Base-by-base conservation (phyloP, 2,329 filamentous ascomycete species). In the Fusarium ambrosium region DNA sequence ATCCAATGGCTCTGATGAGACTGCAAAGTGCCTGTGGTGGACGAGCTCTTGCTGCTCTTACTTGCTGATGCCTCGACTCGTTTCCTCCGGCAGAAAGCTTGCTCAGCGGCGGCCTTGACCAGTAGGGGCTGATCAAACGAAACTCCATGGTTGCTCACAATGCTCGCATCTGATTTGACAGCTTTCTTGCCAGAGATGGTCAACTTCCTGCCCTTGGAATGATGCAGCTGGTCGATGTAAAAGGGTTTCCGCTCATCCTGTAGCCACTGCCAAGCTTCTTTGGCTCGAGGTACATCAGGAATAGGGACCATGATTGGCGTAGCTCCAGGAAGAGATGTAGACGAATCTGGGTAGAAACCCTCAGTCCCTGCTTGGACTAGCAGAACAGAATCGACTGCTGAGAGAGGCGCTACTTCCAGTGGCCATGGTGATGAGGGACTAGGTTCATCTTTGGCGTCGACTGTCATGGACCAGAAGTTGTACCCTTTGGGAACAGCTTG, bases 171-270 rank as follows among this genome's bases (percentile, higher is more conserved):
- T 16, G 36, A 13, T 13, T 37, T 37, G 36, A 37, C 7, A 13
- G 36, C 36, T 37, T 37, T 37, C 7, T 37, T 37, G 36, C 36
- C 36, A 13, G 36, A 37, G 36, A 37, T 37, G 13, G 13, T 37
- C 36, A 37, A 16, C 36, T 37, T 37, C 4, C 16, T 37, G 36
- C 36, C 36, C 16, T 37, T 37, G 36, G 18, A 37, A 20, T 68
- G 20, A 24, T 73, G 68, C n/a, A 73, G 69, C 18, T 68, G 60
- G 41, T 73, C 68, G 11, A 73, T 64, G 61, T 69, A 73, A 41
- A 73, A 71, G 4, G 66, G 68, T 41, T 69, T 73, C 24, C 36
- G 43, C 9, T 73, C 41, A 3, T 51, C 13, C 34, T 64, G 37
- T 2, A 73, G 13, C 71, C 68, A 73, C 16, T 41, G 14, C 71